Evolutionary conservation across 2,329 filamentous ascomycete genomes (phyloP), one percentile per base, ranked within the genome.

Genomic region (Shiraia sp.): DNA sequence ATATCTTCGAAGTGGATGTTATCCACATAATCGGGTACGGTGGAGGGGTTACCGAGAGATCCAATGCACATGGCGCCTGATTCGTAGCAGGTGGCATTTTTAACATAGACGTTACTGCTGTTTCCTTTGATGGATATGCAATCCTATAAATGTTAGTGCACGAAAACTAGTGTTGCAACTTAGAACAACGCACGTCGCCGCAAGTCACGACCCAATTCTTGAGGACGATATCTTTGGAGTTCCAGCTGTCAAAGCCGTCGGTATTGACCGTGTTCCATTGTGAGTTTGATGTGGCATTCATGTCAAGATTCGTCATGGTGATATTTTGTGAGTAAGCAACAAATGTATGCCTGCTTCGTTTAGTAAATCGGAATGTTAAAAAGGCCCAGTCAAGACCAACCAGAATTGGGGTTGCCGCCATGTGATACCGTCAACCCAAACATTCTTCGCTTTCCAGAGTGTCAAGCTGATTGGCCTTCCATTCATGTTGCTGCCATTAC

Each of bases 101-200:
- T 72, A 4, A 83, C 79, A 36, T 79, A 75, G 22, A 83, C 68
- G 42, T 82, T 78, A 15, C 75, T 75, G 6, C 77, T 79, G 54
- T 83, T 83, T 6, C 79, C 76, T 60, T 83, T 83, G 6, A 80
- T 77, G 1, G 78, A 80, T 66, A 83, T 81, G 59, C 80, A 83
- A 59, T 83, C 80, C 44, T 82, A 78, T n/a, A 3, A 13, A 10
- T 15, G 12, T 60, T 73, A 76, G 2, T 73, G 12, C 14, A 24
- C 68, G 17, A 77, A 73, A 42, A 6, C 10, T 16, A 26, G 26
- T 13, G 16, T 5, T n/a, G 26, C 15, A 19, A 12, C 14, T 12
- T 75, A 19, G 17, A 10, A 19, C 12, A 17, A 19, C 53, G 40
- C 47, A 60, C 56, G 35, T 63, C 45, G 36, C 61, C 53, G 72